phyloP scores from a whole-genome alignment of 495 filamentous ascomycete species.

The Aspergillus wentii region DNA sequence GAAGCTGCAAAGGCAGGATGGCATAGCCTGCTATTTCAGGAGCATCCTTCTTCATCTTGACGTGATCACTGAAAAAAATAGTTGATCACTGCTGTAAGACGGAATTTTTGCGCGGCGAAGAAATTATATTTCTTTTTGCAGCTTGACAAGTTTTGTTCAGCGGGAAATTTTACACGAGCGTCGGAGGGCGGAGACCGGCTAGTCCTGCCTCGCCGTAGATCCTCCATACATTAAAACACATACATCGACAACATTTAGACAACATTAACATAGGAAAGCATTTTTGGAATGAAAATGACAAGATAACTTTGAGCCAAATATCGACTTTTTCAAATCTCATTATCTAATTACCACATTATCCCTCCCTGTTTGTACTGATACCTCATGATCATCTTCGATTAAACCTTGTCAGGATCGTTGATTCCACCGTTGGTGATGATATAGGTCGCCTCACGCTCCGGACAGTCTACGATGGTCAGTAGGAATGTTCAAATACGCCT shows the following conservation, averaged over 20 bases:
- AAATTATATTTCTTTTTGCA: not conserved
- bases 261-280: no score
- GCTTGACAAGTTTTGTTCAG: no score
- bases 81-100: conserved; percentile 6
- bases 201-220: no score
- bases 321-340: no score
- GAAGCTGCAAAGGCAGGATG: conserved; percentile 52
- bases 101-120: conserved; percentile 1
- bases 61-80: conserved; percentile 10
- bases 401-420: conserved; percentile 63
- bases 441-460: conserved; percentile 74
- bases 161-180: conserved; percentile 10
- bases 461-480: conserved; percentile 53
- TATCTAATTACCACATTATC: no score
- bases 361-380: no score
- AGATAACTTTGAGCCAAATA: no score
- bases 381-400: no score
- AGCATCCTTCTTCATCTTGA: conserved; percentile 35
- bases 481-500: conserved; percentile 1
- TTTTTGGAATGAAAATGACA: no score
- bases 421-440: conserved; percentile 77
- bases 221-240: not conserved
- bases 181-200: conserved; percentile 12
- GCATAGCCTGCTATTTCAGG: conserved; percentile 44
- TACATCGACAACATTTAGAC: no score